Conservation (phyloP, 306 rosid species). For the Malus sieversii region DNA sequence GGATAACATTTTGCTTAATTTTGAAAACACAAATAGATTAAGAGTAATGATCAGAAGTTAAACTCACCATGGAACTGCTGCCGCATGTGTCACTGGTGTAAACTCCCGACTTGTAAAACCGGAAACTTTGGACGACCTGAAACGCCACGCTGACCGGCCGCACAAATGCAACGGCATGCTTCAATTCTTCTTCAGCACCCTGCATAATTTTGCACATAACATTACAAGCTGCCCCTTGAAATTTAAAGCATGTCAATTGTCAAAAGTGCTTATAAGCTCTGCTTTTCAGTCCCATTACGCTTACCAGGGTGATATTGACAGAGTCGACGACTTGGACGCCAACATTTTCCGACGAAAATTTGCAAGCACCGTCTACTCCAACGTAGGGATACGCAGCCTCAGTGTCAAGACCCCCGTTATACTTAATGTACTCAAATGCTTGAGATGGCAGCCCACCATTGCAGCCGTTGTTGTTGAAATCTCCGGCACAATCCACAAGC, state of each 20-base stretch:
- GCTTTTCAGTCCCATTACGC: neutral
- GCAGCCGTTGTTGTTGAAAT: constrained; percentile 90
- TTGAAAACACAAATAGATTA: neutral
- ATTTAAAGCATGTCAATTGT: neutral
- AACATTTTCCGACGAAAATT: constrained; percentile 52
- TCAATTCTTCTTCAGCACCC: constrained; percentile 90
- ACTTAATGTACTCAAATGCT: constrained; percentile 89
- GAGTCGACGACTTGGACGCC: constrained; percentile 58
- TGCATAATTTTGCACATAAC: constrained; percentile 14
- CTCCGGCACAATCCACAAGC: constrained; percentile 87
- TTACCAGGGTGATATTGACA: constrained; percentile 78
- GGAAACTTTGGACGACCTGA: constrained; percentile 49
- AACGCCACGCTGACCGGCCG: constrained; percentile 95
- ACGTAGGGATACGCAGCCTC: constrained; percentile 85
- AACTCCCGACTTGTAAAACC: constrained; percentile 64
- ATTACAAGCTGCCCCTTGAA: neutral
- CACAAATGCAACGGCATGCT: constrained; percentile 79
- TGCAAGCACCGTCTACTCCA: constrained; percentile 46
- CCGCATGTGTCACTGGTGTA: constrained; percentile 72
- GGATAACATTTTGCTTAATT: neutral
- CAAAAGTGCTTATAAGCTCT: neutral
- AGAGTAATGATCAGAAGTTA: constrained; percentile 8
- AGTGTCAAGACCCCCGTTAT: constrained; percentile 85
- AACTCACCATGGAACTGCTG: constrained; percentile 56
- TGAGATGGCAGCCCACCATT: constrained; percentile 91